A percentile compares a stretch with the other conserved stretches of the same genome.
phyloP scores from a whole-genome alignment of 192 early-diverging fungal species.

The Allomyces javanicus region DNA sequence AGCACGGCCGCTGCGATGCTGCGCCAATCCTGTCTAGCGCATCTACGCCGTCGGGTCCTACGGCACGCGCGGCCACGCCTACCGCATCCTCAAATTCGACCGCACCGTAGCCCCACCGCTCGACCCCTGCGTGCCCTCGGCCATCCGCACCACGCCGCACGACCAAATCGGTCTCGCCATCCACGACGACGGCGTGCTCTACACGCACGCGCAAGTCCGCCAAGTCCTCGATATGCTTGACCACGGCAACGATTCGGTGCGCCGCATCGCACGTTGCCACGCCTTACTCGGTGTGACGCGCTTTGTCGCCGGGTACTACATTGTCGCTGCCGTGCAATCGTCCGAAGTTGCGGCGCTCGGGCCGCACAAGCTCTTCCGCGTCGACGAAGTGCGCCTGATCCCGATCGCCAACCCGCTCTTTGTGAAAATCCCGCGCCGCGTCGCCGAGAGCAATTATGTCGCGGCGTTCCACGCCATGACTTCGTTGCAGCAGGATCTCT shows the following conservation, averaged over 20 bases:
- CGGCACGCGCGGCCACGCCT: conserved; percentile 40
- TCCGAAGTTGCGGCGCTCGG: conserved; percentile 79
- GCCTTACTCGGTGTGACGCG: conserved; percentile 34
- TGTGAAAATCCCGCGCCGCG: conserved; percentile 46
- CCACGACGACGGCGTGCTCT: conserved; percentile 55
- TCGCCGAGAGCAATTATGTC: conserved; percentile 54
- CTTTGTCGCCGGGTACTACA: conserved; percentile 85
- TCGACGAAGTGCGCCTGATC: conserved; percentile 68
- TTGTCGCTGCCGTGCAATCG: conserved; percentile 62
- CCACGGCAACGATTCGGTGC: conserved; percentile 37
- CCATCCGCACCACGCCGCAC: neutral
- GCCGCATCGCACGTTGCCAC: conserved; percentile 14
- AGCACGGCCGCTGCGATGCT: neutral
- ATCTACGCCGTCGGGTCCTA: conserved; percentile 72
- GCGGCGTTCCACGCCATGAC: conserved; percentile 68
- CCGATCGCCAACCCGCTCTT: conserved; percentile 31
- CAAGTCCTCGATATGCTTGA: conserved; percentile 56
- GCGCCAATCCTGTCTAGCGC: conserved; percentile 16
- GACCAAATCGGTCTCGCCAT: conserved; percentile 37
- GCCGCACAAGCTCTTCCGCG: conserved; percentile 88
- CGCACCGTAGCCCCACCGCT: conserved; percentile 31
- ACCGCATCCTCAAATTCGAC: conserved; percentile 74
- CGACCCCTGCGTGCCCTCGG: neutral
- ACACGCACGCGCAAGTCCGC: conserved; percentile 49
- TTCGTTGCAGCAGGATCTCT: conserved; percentile 86